Conservation (phyloP, 768 basidiomycete genomes). For the Melanogaster broomeanus region DNA sequence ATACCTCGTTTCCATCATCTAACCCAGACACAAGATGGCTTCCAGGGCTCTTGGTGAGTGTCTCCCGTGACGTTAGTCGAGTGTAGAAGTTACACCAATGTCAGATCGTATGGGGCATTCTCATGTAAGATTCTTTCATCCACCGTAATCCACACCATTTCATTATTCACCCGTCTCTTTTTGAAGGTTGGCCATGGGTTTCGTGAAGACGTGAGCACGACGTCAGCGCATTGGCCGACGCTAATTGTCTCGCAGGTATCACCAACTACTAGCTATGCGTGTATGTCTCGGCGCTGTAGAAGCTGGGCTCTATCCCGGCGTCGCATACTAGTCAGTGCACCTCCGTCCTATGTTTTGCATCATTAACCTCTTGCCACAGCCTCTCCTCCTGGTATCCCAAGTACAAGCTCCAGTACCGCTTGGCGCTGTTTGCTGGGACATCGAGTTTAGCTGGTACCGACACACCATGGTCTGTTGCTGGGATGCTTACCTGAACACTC, state of each 20-base stretch:
- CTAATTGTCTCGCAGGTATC: too few species aligned
- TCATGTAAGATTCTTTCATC: too few species aligned
- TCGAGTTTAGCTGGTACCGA: constrained; percentile 57
- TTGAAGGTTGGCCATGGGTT: constrained; percentile 60
- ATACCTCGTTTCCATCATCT: too few species aligned
- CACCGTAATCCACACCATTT: too few species aligned
- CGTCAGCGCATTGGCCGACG: too few species aligned
- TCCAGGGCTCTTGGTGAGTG: constrained; percentile 59
- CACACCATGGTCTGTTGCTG: accelerated
- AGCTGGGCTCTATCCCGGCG: too few species aligned
- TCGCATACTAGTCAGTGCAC: constrained; percentile 63
- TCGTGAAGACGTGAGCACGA: too few species aligned
- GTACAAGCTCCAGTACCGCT: constrained; percentile 56
- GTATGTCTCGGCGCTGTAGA: too few species aligned
- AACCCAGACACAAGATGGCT: constrained; percentile 48
- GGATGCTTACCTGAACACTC: not conserved
- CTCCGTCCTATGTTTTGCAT: too few species aligned
- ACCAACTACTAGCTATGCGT: too few species aligned
- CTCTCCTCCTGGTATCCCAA: constrained; percentile 72
- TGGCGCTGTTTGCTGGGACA: constrained; percentile 66
- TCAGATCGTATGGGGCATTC: constrained; percentile 63
- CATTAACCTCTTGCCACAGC: too few species aligned
- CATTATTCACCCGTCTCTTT: not conserved
- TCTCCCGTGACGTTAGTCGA: not conserved
- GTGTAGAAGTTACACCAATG: not conserved